Conservation (phyloP, 768 basidiomycete genomes). For the Hypsizygus marmoreus region DNA sequence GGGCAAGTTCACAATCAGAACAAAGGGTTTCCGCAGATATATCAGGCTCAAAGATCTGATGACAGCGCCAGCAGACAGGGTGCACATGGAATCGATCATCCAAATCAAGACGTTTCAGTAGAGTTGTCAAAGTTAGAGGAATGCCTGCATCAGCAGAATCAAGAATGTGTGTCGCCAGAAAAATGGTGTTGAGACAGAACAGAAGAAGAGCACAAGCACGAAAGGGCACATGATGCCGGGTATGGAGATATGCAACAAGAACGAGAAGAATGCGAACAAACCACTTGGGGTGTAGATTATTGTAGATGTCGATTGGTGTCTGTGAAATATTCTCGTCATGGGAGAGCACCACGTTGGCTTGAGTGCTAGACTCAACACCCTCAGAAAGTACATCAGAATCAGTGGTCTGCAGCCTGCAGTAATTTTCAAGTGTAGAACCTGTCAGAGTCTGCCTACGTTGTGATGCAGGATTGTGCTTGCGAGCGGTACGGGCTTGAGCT, state of each 20-base stretch:
- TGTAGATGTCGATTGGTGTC: too few species aligned
- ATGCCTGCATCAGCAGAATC: too few species aligned
- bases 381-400: too few species aligned
- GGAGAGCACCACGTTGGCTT: too few species aligned
- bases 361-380: too few species aligned
- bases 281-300: not conserved
- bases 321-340: too few species aligned
- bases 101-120: not conserved
- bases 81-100: not conserved
- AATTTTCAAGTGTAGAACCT: too few species aligned
- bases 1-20: not conserved
- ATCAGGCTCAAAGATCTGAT: not conserved
- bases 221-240: not conserved
- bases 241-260: not conserved
- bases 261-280: not conserved
- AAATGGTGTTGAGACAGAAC: not conserved
- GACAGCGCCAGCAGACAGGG: not conserved
- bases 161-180: too few species aligned
- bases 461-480: too few species aligned
- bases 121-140: not conserved
- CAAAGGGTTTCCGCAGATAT: not conserved
- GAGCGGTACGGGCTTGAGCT: too few species aligned
- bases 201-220: not conserved
- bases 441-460: too few species aligned
- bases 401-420: too few species aligned